A percentile compares a stretch with the other conserved stretches of the same genome.
These are phyloP conservation scores for Nemania sp. DNA, from an alignment of 2,329 filamentous ascomycete genomes.

Conservation along the genomic window DNA sequence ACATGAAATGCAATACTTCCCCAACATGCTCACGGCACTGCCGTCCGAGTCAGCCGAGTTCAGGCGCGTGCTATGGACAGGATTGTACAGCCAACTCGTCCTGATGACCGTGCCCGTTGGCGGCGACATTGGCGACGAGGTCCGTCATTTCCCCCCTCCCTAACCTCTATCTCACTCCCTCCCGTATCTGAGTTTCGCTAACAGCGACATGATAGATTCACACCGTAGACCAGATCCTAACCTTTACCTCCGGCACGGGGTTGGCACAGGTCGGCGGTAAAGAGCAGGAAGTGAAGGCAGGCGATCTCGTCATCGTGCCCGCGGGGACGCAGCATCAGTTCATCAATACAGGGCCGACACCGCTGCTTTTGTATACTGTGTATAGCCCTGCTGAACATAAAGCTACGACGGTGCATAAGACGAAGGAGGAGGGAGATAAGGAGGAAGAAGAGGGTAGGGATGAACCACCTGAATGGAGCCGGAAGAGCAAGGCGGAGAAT, in stretches of 20 bases:
- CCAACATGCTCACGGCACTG: conserved; percentile 64
- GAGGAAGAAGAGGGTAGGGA: conserved; percentile 72
- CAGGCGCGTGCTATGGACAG: conserved; percentile 71
- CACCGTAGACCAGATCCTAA: conserved; percentile 72
- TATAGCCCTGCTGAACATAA: conserved; percentile 73
- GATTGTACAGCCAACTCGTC: conserved; percentile 72
- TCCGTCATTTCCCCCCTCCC: conserved; percentile 43
- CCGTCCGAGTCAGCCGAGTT: conserved; percentile 68
- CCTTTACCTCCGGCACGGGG: conserved; percentile 70
- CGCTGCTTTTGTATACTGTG: conserved; percentile 71
- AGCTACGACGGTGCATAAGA: conserved; percentile 69
- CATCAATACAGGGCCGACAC: conserved; percentile 69
- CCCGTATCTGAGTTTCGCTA: too few relatives aligned
- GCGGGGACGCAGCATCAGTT: conserved; percentile 76
- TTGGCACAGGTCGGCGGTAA: conserved; percentile 70
- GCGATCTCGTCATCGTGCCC: conserved; percentile 62
- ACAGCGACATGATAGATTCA: conserved; percentile 53
- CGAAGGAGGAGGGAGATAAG: conserved; percentile 71
- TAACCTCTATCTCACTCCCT: too few relatives aligned
- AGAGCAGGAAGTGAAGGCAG: conserved; percentile 61
- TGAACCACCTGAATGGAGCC: conserved; percentile 70
- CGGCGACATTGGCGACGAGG: conserved; percentile 75
- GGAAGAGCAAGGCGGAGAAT: conserved; percentile 68
- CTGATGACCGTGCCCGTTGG: conserved; percentile 73
- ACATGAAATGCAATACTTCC: conserved; percentile 72